Base-by-base conservation (phyloP, 116 monocot species). In the Trichopus zeylanicus region DNA sequence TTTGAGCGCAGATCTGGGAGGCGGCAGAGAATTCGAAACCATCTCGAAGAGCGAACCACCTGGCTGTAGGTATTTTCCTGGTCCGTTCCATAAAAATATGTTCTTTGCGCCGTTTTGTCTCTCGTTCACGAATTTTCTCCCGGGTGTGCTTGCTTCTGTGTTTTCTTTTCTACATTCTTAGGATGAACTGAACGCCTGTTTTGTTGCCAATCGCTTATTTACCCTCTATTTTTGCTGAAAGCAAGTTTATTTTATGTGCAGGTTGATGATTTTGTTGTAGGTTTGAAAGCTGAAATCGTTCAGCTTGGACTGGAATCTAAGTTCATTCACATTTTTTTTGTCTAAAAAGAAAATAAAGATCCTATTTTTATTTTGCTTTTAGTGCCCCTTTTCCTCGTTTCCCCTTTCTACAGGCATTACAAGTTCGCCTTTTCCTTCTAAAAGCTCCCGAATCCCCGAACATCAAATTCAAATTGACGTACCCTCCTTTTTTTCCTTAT, bases 191-290 rank as follows among this genome's bases (percentile, higher is more conserved):
- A n/a, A n/a, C n/a, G n/a, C n/a, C n/a, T n/a, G n/a, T n/a, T n/a
- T n/a, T n/a, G n/a, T n/a, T n/a, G n/a, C 42, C 42, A 42, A 42
- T 42, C 42, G n/a, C 42, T 42, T 42, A 9, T 42, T n/a, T 42
- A 16, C n/a, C 42, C n/a, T 42, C 42, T 9, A 13, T 12, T 42
- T 42, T 42, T n/a, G 1, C 0, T 42, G 42, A 13, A 42, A 42
- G 13, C 13, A 42, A n/a, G n/a, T n/a, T n/a, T n/a, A n/a, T n/a
- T n/a, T n/a, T n/a, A n/a, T n/a, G n/a, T n/a, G n/a, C n/a, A n/a
- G n/a, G n/a, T n/a, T 42, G 42, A 42, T 42, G 42, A 12, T 42
- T 42, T 42, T 42, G 3, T n/a, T 16, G 8, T 42, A 0, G 42
- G 13, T 42, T 42, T 42, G 42, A 42, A 42, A 12, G 42, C 42